These are phyloP conservation scores for Apiospora aurea DNA, from an alignment of 2,329 filamentous ascomycete genomes.

Conservation along the genomic window DNA sequence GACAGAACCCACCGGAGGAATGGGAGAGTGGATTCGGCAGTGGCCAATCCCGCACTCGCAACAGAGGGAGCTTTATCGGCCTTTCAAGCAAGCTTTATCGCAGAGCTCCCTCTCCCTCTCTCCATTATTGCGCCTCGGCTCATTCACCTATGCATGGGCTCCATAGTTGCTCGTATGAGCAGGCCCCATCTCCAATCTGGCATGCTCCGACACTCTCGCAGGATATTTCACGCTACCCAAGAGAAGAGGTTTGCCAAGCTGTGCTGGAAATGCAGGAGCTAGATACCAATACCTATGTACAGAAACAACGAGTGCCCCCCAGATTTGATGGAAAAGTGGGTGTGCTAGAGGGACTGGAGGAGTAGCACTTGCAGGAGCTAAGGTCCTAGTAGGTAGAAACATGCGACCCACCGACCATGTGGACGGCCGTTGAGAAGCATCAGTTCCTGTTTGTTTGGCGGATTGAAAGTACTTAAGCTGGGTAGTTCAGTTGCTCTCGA, in stretches of 20 bases:
- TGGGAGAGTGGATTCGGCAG: conserved; percentile 6
- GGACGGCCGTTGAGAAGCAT: conserved; percentile 19
- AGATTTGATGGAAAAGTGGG: conserved; percentile 6
- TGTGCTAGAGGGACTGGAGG: not conserved
- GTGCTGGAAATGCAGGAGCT: not conserved
- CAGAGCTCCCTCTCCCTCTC: not conserved
- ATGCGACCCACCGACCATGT: conserved; percentile 11
- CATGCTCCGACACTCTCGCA: not conserved
- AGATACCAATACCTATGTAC: not conserved
- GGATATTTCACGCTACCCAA: not conserved
- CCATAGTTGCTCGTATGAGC: not conserved
- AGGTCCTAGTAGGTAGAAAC: conserved; percentile 13
- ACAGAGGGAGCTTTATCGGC: conserved; percentile 13
- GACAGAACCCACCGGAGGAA: not conserved
- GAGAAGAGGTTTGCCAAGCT: not conserved
- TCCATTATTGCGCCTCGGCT: not conserved
- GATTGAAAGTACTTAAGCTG: not conserved
- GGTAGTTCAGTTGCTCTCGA: not conserved
- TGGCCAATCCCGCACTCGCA: conserved; percentile 8
- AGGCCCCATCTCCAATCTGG: not conserved
- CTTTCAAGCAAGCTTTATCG: conserved; percentile 13
- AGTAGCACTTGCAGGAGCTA: conserved; percentile 17
- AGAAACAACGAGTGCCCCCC: not conserved
- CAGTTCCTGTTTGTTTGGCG: not conserved
- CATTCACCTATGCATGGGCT: not conserved